A percentile compares a stretch with the other conserved stretches of the same genome.
phyloP scores from a whole-genome alignment of 768 basidiomycete species.

The Hypholoma fasciculare region DNA sequence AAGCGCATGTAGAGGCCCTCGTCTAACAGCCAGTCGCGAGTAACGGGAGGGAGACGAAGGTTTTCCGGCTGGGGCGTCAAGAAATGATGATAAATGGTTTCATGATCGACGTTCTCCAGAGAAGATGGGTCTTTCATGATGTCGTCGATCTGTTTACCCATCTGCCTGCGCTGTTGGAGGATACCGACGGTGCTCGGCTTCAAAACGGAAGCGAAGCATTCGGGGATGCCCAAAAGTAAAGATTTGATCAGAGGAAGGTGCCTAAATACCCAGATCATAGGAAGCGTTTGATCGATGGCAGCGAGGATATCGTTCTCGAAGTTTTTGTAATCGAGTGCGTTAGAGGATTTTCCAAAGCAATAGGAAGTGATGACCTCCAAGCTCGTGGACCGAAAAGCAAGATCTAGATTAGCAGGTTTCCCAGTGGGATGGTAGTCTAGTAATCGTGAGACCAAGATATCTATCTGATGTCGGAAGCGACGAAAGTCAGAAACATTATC shows the following conservation, averaged over 20 bases:
- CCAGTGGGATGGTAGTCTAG: constrained; percentile 20
- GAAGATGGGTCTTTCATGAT: constrained; percentile 32
- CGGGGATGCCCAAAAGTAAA: constrained; percentile 31
- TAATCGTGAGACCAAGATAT: constrained; percentile 29
- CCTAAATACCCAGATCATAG: constrained; percentile 38
- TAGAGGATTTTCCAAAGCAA: constrained; percentile 34
- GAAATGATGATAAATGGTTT: constrained; percentile 38
- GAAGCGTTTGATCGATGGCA: constrained; percentile 35
- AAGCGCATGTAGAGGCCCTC: constrained; percentile 36
- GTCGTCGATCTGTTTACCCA: constrained; percentile 35
- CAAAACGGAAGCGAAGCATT: constrained; percentile 31
- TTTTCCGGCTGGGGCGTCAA: constrained; percentile 31
- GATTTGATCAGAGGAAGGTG: constrained; percentile 33
- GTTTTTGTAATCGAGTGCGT: constrained; percentile 26
- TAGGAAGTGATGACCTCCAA: constrained; percentile 41
- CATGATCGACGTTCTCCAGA: constrained; percentile 30
- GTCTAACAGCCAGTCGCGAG: constrained; percentile 34
- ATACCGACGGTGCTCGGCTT: constrained; percentile 36
- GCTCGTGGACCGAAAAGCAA: constrained; percentile 38
- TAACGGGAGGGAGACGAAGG: constrained; percentile 28
- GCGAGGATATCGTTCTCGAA: constrained; percentile 34
- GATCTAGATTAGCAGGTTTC: constrained; percentile 32
- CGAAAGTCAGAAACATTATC: neutral
- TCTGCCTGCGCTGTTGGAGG: constrained; percentile 30
- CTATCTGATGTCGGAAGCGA: constrained; percentile 22